A percentile compares a stretch with the other conserved stretches of the same genome.
Evolutionary conservation across 176 grass and related monocot genomes (phyloP).

Genomic region (Typha latifolia): DNA sequence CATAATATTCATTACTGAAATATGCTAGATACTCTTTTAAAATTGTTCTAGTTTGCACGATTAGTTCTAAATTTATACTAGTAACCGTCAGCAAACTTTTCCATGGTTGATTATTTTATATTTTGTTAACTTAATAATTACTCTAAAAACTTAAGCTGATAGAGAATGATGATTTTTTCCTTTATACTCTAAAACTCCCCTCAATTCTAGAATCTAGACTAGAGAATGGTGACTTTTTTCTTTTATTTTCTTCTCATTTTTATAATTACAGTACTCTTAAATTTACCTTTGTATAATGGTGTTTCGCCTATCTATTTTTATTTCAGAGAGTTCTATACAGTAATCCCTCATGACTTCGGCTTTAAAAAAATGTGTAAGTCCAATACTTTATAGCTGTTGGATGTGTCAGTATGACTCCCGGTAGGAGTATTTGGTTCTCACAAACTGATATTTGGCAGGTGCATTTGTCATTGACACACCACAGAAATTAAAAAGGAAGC

Average conservation of each 20-base stretch:
- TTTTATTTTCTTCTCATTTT: too few species aligned
- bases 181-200: too few species aligned
- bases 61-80: too few species aligned
- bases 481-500: slow-evolving; percentile 81
- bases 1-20: too few species aligned
- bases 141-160: too few species aligned
- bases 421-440: slow-evolving; percentile 17
- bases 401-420: slow-evolving; percentile 12
- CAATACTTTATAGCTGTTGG: slow-evolving; percentile 21
- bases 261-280: too few species aligned
- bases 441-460: slow-evolving; percentile 44
- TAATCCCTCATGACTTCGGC: slow-evolving; percentile 99
- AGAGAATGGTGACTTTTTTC: too few species aligned
- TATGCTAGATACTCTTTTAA: too few species aligned
- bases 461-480: slow-evolving; percentile 80
- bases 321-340: slow-evolving; percentile 51
- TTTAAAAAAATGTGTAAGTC: slow-evolving; percentile 86
- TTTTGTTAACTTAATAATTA: not conserved
- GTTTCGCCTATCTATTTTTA: not conserved
- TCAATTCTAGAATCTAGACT: too few species aligned
- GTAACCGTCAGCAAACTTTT: too few species aligned
- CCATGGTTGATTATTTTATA: not conserved
- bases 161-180: too few species aligned
- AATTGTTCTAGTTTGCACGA: too few species aligned
- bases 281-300: not conserved